A percentile compares a stretch with the other conserved stretches of the same genome.
phyloP scores from a whole-genome alignment of 768 basidiomycete genomes.

The Mycena leptocephala region DNA sequence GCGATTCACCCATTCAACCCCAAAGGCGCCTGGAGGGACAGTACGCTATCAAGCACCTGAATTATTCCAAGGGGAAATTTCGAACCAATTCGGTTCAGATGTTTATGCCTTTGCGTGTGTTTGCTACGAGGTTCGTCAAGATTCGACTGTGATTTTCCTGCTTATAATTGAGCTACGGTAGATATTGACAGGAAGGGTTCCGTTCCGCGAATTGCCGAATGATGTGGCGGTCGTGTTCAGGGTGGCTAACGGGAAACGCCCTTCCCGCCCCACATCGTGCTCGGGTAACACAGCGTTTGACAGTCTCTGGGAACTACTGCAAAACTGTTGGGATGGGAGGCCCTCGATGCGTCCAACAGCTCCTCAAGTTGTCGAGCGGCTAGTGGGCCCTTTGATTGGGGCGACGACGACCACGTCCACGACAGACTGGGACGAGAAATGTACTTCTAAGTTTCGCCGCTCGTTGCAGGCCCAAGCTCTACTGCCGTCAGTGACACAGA shows the following conservation, averaged over 20 bases:
- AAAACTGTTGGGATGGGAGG: conserved; percentile 6
- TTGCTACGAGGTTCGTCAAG: too few species aligned
- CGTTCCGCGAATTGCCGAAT: not conserved
- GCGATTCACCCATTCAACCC: not conserved
- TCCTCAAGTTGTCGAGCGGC: not conserved
- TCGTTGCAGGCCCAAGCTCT: not conserved
- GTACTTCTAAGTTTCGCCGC: conserved; percentile 7
- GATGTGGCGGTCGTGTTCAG: not conserved
- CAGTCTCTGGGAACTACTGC: not conserved
- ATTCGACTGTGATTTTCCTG: too few species aligned
- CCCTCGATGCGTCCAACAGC: not conserved
- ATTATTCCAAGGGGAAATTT: too few species aligned
- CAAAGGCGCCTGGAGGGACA: not conserved
- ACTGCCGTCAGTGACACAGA: not conserved
- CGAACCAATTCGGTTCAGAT: too few species aligned
- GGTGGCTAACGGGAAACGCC: not conserved
- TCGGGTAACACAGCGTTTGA: not conserved
- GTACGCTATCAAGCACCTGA: not conserved
- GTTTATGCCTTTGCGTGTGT: too few species aligned
- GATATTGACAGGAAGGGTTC: not conserved
- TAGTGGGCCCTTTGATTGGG: not conserved
- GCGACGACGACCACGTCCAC: conserved; percentile 7
- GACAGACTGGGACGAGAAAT: conserved; percentile 7
- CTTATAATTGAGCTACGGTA: not conserved
- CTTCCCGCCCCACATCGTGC: not conserved